These are phyloP conservation scores for Gilbertella persicaria DNA, from an alignment of 371 early-diverging fungal species.

Conservation along the genomic window DNA sequence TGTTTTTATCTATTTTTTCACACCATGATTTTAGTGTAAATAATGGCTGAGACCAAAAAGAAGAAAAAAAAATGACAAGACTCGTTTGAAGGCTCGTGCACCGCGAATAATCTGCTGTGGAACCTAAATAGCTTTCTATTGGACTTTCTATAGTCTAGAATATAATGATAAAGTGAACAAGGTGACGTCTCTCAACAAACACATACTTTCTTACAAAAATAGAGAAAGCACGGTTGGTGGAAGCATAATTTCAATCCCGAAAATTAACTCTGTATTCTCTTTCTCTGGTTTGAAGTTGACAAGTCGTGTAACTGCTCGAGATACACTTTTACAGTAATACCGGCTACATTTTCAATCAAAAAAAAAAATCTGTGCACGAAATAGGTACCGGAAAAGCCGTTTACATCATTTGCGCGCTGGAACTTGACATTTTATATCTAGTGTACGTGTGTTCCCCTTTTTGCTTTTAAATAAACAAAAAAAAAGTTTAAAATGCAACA, in stretches of 20 bases:
- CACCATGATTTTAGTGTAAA: too few relatives aligned
- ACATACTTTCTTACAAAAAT: conserved; percentile 3
- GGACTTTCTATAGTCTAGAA: background rate
- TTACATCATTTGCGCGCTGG: background rate
- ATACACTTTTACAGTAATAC: too few relatives aligned
- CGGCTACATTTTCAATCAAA: background rate
- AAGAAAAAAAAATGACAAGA: background rate
- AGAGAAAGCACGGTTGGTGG: conserved; percentile 13
- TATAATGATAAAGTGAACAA: background rate
- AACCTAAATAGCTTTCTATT: too few relatives aligned
- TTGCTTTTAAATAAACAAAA: conserved; percentile 6
- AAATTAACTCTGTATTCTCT: too few relatives aligned
- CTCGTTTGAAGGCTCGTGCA: conserved; percentile 28
- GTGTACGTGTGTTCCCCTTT: conserved; percentile 4
- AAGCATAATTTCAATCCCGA: conserved; percentile 1
- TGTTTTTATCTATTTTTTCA: background rate
- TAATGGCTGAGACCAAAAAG: background rate
- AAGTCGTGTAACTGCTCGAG: conserved; percentile 20
- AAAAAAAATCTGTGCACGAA: conserved; percentile 17
- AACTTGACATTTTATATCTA: too few relatives aligned
- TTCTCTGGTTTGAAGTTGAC: conserved; percentile 8
- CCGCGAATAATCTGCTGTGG: conserved; percentile 4
- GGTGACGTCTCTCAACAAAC: background rate
- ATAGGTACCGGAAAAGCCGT: background rate
- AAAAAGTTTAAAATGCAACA: conserved; percentile 3